These are phyloP conservation scores for Colletotrichum gigasporum DNA, from an alignment of 2,329 filamentous ascomycete genomes.

Conservation along the genomic window DNA sequence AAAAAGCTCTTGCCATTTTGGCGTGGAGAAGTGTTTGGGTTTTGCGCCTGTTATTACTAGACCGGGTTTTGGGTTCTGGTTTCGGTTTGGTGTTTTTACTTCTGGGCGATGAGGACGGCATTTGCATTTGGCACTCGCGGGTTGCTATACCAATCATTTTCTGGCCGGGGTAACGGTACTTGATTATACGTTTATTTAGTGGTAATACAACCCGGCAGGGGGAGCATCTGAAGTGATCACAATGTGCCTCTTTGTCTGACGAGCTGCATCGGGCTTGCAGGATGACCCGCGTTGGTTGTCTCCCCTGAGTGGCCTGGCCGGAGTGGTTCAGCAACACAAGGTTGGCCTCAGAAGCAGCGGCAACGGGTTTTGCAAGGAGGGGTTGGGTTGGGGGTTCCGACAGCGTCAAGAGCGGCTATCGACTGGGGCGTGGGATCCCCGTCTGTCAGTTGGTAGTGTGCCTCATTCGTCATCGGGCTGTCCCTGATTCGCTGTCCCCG, in stretches of 20 bases:
- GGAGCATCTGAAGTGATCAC: conserved; percentile 11
- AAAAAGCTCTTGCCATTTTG: conserved; percentile 21
- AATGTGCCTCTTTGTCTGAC: neutral
- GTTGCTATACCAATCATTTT: conserved; percentile 28
- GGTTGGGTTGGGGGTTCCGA: too few relatives aligned
- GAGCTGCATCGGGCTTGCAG: neutral
- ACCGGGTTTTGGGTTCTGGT: conserved; percentile 20
- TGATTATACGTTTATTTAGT: conserved; percentile 30
- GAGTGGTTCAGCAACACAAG: neutral
- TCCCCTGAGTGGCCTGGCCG: neutral
- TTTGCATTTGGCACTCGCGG: conserved; percentile 26
- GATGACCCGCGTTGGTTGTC: neutral
- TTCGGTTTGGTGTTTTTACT: conserved; percentile 21
- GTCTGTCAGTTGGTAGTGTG: conserved; percentile 7
- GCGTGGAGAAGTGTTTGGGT: neutral
- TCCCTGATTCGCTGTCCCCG: conserved; percentile 21
- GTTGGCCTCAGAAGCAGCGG: neutral
- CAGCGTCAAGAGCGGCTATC: conserved; percentile 14
- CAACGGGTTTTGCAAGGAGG: too few relatives aligned
- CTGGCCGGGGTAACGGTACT: conserved; percentile 25
- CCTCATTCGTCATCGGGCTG: conserved; percentile 19
- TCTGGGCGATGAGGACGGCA: conserved; percentile 23
- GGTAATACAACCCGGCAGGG: conserved; percentile 25
- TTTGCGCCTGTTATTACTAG: conserved; percentile 25
- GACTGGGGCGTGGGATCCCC: conserved; percentile 1